Evolutionary conservation across 768 basidiomycete species (phyloP), one percentile per base, ranked within the genome.

Genomic region (Panellus pusillus): DNA sequence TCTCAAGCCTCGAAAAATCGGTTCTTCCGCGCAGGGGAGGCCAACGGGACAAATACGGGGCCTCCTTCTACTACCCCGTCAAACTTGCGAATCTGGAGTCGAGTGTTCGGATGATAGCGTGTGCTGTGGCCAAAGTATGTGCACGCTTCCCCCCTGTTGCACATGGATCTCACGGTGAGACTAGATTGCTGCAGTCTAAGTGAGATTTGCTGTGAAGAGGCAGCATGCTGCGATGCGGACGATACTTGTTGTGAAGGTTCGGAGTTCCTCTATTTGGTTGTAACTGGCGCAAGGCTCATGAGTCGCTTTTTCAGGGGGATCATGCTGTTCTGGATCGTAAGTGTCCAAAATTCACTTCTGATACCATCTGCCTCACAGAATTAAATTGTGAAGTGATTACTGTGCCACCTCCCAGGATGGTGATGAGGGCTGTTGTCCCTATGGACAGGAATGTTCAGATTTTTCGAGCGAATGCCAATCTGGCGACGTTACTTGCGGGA

Each of bases 221-320:
- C 24, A 1, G 43, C 24, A 44, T 44, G 43, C 5, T 44, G 43
- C 24, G 43, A 44, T 27, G 24, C 15, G 18, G 15, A 29, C n/a
- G 43, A 44, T 15, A 44, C 18, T 44, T 44, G 43, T 24, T 44
- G 43, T n/a, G n/a, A 44, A 44, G 43, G 43, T 44, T 27, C 29
- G 27, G 43, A 27, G 24, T n/a, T 29, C 24, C 24, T 24, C n/a
- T n/a, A n/a, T n/a, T n/a, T n/a, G n/a, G n/a, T n/a, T n/a, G n/a
- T n/a, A n/a, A n/a, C n/a, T n/a, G n/a, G n/a, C n/a, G n/a, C n/a
- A n/a, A n/a, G n/a, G n/a, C n/a, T 17, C 24, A 44, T n/a, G n/a
- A n/a, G n/a, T n/a, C 27, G 24, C 24, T 15, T 44, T 44, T 15
- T 13, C 43, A 44, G 43, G 15, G 2, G 43, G 43, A 1, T 44